Percentiles rank a stretch among this genome's conserved stretches.
These are phyloP conservation scores for Geotrichum bryndzae DNA, from an alignment of 1,139 yeast species.

Conservation along the genomic window DNA sequence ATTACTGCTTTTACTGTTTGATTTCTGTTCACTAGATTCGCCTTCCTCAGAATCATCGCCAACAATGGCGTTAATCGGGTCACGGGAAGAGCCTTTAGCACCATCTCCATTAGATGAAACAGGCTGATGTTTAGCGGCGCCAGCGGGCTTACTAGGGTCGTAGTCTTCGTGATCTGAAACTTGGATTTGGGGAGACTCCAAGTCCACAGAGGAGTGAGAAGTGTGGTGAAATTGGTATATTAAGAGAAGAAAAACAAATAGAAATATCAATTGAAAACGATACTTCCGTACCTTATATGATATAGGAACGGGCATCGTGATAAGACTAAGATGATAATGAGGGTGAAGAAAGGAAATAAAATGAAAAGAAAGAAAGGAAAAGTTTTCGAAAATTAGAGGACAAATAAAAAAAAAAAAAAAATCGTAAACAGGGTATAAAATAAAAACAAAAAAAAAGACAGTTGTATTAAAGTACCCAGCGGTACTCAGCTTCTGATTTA, in stretches of 20 bases:
- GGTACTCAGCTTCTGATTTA: not conserved
- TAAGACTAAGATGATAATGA: not conserved
- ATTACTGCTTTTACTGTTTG: not conserved
- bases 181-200: not conserved
- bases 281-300: slow-evolving; percentile 15
- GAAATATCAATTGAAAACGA: slow-evolving; percentile 13
- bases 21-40: not conserved
- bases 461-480: not conserved
- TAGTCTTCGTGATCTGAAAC: slow-evolving; percentile 3
- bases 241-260: slow-evolving; percentile 10
- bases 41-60: not conserved
- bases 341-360: not conserved
- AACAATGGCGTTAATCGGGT: not conserved
- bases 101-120: not conserved
- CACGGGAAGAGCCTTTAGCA: not conserved
- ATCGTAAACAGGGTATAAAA: not conserved
- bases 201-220: slow-evolving; percentile 4
- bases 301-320: slow-evolving; percentile 16
- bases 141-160: slow-evolving; percentile 9
- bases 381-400: not conserved
- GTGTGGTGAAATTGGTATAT: slow-evolving; percentile 12
- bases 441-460: not conserved
- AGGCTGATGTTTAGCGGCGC: slow-evolving; percentile 8
- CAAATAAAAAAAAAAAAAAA: not conserved
- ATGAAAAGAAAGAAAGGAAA: not conserved